These are phyloP conservation scores for Saccharum spontaneum DNA, from an alignment of 176 grass and related monocot genomes.

Conservation along the genomic window DNA sequence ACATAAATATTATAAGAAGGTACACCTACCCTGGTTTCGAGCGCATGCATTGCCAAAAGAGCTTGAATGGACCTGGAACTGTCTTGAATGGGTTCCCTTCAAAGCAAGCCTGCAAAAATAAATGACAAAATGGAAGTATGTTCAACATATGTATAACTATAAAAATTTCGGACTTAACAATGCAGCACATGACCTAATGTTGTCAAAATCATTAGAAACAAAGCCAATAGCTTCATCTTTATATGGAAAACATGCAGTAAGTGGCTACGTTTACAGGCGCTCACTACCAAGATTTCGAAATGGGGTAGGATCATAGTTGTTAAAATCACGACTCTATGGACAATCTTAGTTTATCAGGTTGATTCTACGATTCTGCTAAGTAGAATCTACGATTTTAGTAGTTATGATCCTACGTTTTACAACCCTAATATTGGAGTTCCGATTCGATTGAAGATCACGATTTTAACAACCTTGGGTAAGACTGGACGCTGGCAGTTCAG, in stretches of 20 bases:
- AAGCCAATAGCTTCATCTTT: not conserved
- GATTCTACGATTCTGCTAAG: too few relatives aligned
- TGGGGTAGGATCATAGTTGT: not conserved
- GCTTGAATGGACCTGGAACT: slow-evolving; percentile 86
- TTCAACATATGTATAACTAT: slow-evolving; percentile 15
- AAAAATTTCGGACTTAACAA: not conserved
- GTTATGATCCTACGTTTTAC: too few relatives aligned
- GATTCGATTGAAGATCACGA: too few relatives aligned
- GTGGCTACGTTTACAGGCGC: not conserved
- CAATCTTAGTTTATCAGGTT: too few relatives aligned
- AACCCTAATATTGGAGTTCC: too few relatives aligned
- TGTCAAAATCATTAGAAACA: slow-evolving; percentile 1
- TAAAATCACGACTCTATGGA: too few relatives aligned
- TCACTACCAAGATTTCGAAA: not conserved
- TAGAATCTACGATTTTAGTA: not conserved
- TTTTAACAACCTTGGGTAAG: too few relatives aligned
- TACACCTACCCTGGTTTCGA: slow-evolving; percentile 70
- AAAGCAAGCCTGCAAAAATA: slow-evolving; percentile 73
- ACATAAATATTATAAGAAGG: not conserved
- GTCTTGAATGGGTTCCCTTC: slow-evolving; percentile 97
- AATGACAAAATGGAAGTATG: not conserved
- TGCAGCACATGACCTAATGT: not conserved
- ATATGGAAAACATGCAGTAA: not conserved
- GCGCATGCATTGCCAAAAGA: slow-evolving; percentile 85
- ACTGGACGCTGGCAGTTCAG: too few relatives aligned